Evolutionary conservation across 768 basidiomycete species (phyloP).

Genomic region (Lentinula lateritia): DNA sequence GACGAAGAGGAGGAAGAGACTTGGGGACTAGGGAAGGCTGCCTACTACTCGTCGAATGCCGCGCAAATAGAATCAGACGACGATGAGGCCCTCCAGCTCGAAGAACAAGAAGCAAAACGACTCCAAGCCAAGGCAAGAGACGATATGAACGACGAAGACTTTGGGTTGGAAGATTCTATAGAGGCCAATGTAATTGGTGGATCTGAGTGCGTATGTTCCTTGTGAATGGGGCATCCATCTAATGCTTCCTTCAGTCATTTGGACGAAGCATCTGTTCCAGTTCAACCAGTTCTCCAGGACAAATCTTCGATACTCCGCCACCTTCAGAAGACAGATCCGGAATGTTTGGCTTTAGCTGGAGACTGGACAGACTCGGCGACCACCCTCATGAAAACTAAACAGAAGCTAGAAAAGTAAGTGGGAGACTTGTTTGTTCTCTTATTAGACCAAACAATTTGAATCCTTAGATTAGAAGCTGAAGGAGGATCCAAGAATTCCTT

Average conservation of each 20-base stretch:
- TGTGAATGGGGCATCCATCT: not conserved
- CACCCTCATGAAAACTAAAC: conserved; percentile 45
- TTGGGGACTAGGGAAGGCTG: conserved; percentile 78
- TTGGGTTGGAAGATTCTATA: conserved; percentile 65
- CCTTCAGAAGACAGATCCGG: conserved; percentile 72
- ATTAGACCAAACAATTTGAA: conserved; percentile 1
- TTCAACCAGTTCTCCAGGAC: conserved; percentile 44
- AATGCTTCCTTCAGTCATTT: conserved; percentile 23
- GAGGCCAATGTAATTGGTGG: conserved; percentile 29
- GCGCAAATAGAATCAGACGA: conserved; percentile 77
- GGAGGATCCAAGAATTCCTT: conserved; percentile 42
- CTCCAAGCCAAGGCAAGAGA: conserved; percentile 74
- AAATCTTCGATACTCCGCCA: conserved; percentile 55
- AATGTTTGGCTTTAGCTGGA: conserved; percentile 72
- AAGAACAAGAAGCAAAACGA: conserved; percentile 81
- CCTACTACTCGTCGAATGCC: conserved; percentile 86
- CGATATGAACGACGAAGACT: conserved; percentile 72
- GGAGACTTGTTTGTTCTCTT: not conserved
- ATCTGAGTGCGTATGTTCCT: conserved; percentile 25
- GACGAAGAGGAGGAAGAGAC: conserved; percentile 49
- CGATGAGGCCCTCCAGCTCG: conserved; percentile 83
- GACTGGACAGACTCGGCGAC: conserved; percentile 76
- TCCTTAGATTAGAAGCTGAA: conserved; percentile 40
- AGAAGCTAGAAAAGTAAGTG: conserved; percentile 51
- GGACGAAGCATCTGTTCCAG: conserved; percentile 30